Percentiles rank a stretch among this genome's conserved stretches.
phyloP scores from a whole-genome alignment of 164 flowering plant genomes.

The Vitis riparia region DNA sequence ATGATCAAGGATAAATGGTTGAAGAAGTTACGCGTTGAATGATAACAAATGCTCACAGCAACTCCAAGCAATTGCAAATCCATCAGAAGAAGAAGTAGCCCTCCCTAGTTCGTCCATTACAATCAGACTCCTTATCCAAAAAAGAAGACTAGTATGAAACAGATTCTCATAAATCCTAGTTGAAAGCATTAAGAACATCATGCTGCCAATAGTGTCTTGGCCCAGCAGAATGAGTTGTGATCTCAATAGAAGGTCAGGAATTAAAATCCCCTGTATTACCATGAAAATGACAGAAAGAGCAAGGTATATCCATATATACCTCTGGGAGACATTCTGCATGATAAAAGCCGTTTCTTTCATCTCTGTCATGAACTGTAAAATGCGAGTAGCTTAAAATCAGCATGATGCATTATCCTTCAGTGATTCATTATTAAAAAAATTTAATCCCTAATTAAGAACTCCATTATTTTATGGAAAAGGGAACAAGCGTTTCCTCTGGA shows the following conservation, averaged over 20 bases:
- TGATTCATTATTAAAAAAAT: not conserved
- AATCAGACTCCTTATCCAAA: constrained; percentile 71
- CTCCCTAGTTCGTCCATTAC: constrained; percentile 98
- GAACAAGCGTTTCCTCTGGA: too few species aligned
- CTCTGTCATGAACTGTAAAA: constrained; percentile 96
- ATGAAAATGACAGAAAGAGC: too few species aligned
- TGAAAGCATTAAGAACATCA: not conserved
- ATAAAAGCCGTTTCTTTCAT: constrained; percentile 98
- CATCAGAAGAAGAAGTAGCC: constrained; percentile 96
- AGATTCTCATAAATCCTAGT: not conserved
- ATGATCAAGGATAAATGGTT: not conserved
- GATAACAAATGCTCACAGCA: constrained; percentile 95
- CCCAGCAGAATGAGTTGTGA: too few species aligned
- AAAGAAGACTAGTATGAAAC: constrained; percentile 4
- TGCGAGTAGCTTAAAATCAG: not conserved
- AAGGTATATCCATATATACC: constrained; percentile 33
- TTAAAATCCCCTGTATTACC: too few species aligned
- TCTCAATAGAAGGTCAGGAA: too few species aligned
- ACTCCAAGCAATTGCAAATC: constrained; percentile 98
- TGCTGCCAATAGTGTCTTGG: not conserved
- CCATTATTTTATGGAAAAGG: too few species aligned
- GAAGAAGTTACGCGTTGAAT: constrained; percentile 65
- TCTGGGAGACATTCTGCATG: constrained; percentile 84
- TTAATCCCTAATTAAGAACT: not conserved
- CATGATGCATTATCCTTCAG: not conserved